Base-by-base conservation (phyloP, 78 protist species). In the Kipferlia bialata region DNA sequence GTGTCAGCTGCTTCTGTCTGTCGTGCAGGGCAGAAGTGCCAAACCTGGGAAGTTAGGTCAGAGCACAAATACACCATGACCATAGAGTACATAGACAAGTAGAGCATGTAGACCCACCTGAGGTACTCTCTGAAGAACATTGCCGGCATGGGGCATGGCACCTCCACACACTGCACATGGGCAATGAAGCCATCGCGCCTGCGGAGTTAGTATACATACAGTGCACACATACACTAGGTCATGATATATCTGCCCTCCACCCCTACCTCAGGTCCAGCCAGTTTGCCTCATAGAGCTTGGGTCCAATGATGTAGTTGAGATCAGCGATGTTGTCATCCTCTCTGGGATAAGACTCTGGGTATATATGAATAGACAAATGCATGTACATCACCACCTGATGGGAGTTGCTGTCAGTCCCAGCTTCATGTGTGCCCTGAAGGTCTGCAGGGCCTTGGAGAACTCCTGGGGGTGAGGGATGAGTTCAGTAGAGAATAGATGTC, bases 241-340 rank as follows among this genome's bases (percentile, higher is more conserved):
- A 17, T 10, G 10, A 17, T 59, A 17, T 16, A 59, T 20, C 33
- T 75, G 70, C 36, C 90, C 94, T 16, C 72, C 59, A 22, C 38
- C 57, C n/a, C n/a, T n/a, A n/a, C 70, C 79, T 85, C 31, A 96
- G 79, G 48, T 91, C 98, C 44, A 91, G 82, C 98, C 98, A 96
- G 78, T 94, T 94, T 2, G 99, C 99, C 53, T 95, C 99, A 80
- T 95, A 96, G 64, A 96, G 82, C 75, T 96, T 97, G 28, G 99
- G 99, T 2, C 99, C 99, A 60, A 96, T 84, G 37, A 93, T 79
- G 64, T 64, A 85, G 63, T 77, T 75, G n/a, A 97, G 82, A 33
- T 94, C 96, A 18, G 32, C 75, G 64, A 91, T 90, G 72, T 72
- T 71, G 44, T 86, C 89, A 74, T 97, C 99, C 67, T 97, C 99